Percentiles rank a stretch among this genome's conserved stretches.
Evolutionary conservation across 2,329 filamentous ascomycete genomes (phyloP).

Genomic region (Dactylellina leptospora): DNA sequence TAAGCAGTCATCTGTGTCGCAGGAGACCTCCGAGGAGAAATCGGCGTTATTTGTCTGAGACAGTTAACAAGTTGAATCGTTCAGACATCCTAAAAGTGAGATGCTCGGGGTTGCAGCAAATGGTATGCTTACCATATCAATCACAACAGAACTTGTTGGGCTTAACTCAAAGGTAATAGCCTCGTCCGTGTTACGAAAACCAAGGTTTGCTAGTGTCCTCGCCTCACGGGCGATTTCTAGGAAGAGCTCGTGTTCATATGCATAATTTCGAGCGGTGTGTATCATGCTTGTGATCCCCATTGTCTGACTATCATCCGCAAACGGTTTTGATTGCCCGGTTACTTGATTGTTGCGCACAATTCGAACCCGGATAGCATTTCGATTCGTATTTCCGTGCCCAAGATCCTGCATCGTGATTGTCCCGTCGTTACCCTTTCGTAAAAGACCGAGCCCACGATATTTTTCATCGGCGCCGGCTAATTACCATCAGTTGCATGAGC

Average conservation of each 20-base stretch:
- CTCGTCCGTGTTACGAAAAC: constrained; percentile 71
- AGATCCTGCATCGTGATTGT: constrained; percentile 76
- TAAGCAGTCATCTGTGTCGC: constrained; percentile 63
- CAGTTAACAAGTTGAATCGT: too few relatives aligned
- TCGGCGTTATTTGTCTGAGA: constrained; percentile 57
- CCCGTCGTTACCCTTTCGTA: constrained; percentile 78
- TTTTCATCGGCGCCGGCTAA: constrained; percentile 68
- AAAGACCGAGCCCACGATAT: constrained; percentile 79
- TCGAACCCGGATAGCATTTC: constrained; percentile 72
- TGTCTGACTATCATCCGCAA: constrained; percentile 66
- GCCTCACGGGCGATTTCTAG: constrained; percentile 87
- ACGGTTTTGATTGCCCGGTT: constrained; percentile 68
- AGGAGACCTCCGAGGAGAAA: constrained; percentile 57
- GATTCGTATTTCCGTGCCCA: constrained; percentile 61
- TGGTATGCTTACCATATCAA: constrained; percentile 57
- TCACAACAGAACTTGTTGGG: constrained; percentile 50
- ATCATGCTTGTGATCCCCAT: constrained; percentile 71
- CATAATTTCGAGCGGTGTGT: constrained; percentile 77
- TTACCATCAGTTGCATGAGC: constrained; percentile 1
- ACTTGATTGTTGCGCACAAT: constrained; percentile 69
- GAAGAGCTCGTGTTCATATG: constrained; percentile 87
- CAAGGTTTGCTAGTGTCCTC: constrained; percentile 74
- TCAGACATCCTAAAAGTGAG: not conserved
- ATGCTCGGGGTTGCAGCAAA: not conserved
- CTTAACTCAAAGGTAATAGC: constrained; percentile 63